A percentile compares a stretch with the other conserved stretches of the same genome.
phyloP scores from a whole-genome alignment of 768 basidiomycete genomes.

The Dacryopinax primogenitus region DNA sequence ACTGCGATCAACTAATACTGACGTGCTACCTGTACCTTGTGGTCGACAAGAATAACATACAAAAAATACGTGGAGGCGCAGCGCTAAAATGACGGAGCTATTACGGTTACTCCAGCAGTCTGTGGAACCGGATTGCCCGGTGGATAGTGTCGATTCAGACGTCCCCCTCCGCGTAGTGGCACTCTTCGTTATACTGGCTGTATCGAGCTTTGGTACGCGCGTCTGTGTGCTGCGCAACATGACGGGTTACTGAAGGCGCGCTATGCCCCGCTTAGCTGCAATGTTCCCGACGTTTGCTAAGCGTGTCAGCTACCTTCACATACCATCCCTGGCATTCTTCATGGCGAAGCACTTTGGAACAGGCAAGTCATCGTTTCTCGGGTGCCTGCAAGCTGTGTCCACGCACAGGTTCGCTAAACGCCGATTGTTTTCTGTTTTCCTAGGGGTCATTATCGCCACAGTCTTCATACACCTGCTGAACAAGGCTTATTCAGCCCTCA shows the following conservation, averaged over 20 bases:
- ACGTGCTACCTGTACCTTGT: neutral
- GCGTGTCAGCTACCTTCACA: conserved; percentile 38
- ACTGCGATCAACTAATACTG: too few relatives aligned
- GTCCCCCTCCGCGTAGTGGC: neutral
- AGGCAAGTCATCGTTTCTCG: conserved; percentile 26
- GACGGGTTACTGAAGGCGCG: neutral
- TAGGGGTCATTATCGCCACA: conserved; percentile 68
- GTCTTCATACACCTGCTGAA: conserved; percentile 72
- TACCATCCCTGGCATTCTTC: conserved; percentile 62
- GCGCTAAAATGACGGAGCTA: neutral
- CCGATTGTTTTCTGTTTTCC: neutral
- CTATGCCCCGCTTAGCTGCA: conserved; percentile 33
- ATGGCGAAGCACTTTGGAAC: conserved; percentile 83
- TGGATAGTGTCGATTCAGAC: conserved; percentile 1
- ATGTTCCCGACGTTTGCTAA: conserved; percentile 59
- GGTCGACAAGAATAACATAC: neutral
- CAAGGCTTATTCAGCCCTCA: conserved; percentile 55
- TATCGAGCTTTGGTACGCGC: conserved; percentile 49
- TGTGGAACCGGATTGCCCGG: neutral
- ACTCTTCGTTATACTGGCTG: conserved; percentile 36
- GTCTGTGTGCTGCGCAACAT: conserved; percentile 16
- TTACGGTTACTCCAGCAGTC: neutral
- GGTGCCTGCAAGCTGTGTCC: conserved; percentile 2
- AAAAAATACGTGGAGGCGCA: neutral
- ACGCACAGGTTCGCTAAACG: neutral